Conservation (phyloP, 805 yeast species). For the Yarrowia sp. region DNA sequence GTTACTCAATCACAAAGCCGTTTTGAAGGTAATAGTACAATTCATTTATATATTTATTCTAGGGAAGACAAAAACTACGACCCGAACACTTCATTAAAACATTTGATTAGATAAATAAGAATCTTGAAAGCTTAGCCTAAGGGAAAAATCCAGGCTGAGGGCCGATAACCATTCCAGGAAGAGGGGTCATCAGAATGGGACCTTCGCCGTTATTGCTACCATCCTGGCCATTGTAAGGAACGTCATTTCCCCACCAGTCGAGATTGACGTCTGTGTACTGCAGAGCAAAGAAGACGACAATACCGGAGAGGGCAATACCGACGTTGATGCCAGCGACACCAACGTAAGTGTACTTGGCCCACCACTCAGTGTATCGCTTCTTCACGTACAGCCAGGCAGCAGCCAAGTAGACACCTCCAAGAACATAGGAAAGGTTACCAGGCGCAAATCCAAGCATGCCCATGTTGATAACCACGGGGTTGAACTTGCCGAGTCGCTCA, state of each 20-base stretch:
- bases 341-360: conserved; percentile 55
- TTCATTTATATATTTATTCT: too few relatives aligned
- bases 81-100: neutral
- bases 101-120: neutral
- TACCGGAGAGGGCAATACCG: conserved; percentile 50
- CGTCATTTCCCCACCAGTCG: conserved; percentile 53
- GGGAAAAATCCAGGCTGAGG: conserved; percentile 30
- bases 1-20: too few relatives aligned
- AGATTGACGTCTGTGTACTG: conserved; percentile 40
- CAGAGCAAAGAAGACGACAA: conserved; percentile 46
- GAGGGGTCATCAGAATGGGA: conserved; percentile 5
- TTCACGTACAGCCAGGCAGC: conserved; percentile 46
- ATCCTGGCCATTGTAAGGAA: conserved; percentile 23
- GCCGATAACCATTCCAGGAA: conserved; percentile 28
- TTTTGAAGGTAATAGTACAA: too few relatives aligned
- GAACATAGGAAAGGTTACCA: conserved; percentile 45
- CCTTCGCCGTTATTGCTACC: conserved; percentile 31
- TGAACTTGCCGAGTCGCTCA: conserved; percentile 33
- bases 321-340: conserved; percentile 49
- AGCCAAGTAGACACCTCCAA: conserved; percentile 45
- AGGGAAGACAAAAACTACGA: too few relatives aligned
- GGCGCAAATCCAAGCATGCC: conserved; percentile 45
- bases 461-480: conserved; percentile 46
- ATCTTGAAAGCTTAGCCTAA: neutral
- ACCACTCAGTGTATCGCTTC: conserved; percentile 47